Percentiles rank a stretch among this genome's conserved stretches.
These are phyloP conservation scores for Botryotinia calthae DNA, from an alignment of 2,329 filamentous ascomycete species.

Conservation along the genomic window DNA sequence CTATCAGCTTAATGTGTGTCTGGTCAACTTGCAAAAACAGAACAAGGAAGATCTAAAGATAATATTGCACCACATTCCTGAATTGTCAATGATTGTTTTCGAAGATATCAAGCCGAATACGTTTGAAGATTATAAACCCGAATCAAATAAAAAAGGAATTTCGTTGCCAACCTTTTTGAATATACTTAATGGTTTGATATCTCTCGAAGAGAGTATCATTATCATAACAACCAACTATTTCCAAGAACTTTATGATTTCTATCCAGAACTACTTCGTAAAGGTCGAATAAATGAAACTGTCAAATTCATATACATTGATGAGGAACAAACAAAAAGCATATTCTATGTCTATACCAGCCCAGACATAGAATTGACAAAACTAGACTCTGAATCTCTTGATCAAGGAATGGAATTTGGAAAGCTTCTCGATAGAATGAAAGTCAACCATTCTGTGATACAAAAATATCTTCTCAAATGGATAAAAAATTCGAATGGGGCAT, in stretches of 20 bases:
- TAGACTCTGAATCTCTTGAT: background rate
- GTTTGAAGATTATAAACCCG: background rate
- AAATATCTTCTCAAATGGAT: background rate
- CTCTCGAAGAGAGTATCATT: background rate
- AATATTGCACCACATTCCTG: background rate
- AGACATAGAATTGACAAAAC: background rate
- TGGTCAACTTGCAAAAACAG: background rate
- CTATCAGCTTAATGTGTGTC: background rate
- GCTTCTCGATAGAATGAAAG: background rate
- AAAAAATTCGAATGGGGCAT: background rate
- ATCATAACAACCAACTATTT: background rate
- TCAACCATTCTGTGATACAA: background rate
- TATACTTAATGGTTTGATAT: background rate
- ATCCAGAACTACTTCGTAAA: background rate
- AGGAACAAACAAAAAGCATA: background rate
- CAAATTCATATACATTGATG: background rate
- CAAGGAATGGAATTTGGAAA: background rate
- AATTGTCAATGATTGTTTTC: background rate
- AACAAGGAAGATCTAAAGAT: background rate
- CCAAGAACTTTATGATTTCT: background rate
- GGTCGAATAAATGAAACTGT: background rate
- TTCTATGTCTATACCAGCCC: background rate
- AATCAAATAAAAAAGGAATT: background rate
- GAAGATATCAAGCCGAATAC: background rate
- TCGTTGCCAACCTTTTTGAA: background rate